Evolutionary conservation across 495 filamentous ascomycete genomes (phyloP), one percentile per base, ranked within the genome.

Genomic region (Apiosordaria backusii): DNA sequence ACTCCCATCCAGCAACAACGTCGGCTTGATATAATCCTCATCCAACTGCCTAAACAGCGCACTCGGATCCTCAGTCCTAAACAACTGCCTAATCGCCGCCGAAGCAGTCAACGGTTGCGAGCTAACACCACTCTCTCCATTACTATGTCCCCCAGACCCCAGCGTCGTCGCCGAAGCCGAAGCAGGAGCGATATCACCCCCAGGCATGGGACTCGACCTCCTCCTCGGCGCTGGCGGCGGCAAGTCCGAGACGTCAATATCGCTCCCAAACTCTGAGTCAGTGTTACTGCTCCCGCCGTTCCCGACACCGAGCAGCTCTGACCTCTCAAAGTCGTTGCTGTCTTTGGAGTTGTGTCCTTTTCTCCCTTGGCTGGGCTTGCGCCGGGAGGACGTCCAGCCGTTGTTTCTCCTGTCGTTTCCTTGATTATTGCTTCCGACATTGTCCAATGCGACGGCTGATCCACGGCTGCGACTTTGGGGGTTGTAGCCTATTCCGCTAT

Each of bases 21-120:
- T 92, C 10, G 95, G 95, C 82, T 99, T 99, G 76, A 99, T 96
- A 76, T 91, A 98, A 27, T 91, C 92, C 76, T 99, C 95, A 76
- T 99, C 95, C 62, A 99, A 78, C 77, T 97, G 94, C 65, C 88
- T 88, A 76, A 99, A 97, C 85, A 95, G 88, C 16, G 89, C 91
- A 21, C 90, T 90, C 60, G 97, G 93, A 75, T 99, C 96, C 50
- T 97, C 93, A 0, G 87, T 82, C 15, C 89, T 87, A 19, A 82
- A 79, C 21, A 83, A 64, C 53, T 91, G 89, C 18, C 87, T 87
- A 65, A 94, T 87, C 1, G 85, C 82, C 60, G 90, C 88, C 29
- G 87, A 86, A 13, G 95, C 83, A 2, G 92, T 90, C 24, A 90
- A 85, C 9, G 86, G 82, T 22, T 67, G 68, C 3, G 68, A 68